Evolutionary conservation across 257 asterid genomes (phyloP), one percentile per base, ranked within the genome.

Genomic region (Gardenia jasminoides): DNA sequence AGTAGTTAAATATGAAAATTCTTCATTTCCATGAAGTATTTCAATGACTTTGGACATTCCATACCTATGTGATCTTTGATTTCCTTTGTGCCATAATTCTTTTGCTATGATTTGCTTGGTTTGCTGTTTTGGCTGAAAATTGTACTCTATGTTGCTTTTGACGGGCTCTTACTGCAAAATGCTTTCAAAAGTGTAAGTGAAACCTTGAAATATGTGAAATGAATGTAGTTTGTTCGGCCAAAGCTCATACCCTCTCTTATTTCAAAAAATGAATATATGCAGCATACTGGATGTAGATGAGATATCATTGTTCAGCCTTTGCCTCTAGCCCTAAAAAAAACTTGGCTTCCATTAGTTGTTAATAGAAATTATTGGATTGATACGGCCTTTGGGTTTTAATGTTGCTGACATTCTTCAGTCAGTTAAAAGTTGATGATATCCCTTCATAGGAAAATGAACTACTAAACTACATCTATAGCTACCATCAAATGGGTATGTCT

Each of bases 1-100:
- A 83, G 54, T 71, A 59, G 2, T 11, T 56, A 61, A n/a, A 61
- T 15, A 10, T 62, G 67, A 71, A 11, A 43, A 69, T 72, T 76
- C 46, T 26, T 22, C 44, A 22, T 56, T 72, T 75, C 30, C 30
- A 44, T 33, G 72, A 44, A 72, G 43, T 17, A 22, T 28, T 70
- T 48, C 39, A 68, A 33, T 65, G 47, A 12, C 10, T 59, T 24
- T 17, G 46, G 47, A 67, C n/a, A 48, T 59, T 75, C 19, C 19
- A 26, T 75, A 43, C 13, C 10, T 70, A 13, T 9, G 15, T 59
- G 41, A 33, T 10, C 24, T 79, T 47, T 66, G 62, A n/a, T 22
- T 41, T 10, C 67, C 39, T 13, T 26, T 12, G 50, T 50, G 39
- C 16, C 10, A 28, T 39, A 56, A 71, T n/a, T 20, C 24, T n/a